A percentile compares a stretch with the other conserved stretches of the same genome.
These are phyloP conservation scores for Nephelium lappaceum DNA, from an alignment of 345 rosid genomes.

Conservation along the genomic window DNA sequence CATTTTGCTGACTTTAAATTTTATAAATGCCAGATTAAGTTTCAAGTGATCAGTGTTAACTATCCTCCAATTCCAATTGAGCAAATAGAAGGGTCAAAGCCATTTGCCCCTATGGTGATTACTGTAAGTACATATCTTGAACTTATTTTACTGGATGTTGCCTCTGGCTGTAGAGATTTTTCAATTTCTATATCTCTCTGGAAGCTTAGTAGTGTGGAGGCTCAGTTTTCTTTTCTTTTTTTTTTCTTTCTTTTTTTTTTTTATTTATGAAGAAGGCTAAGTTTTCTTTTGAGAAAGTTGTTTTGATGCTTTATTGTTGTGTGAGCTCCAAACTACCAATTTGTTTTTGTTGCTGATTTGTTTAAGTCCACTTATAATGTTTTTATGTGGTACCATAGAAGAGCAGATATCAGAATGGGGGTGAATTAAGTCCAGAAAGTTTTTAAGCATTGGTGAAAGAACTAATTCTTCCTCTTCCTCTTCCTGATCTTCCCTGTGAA, in stretches of 20 bases:
- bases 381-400: not conserved
- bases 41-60: slow-evolving; percentile 58
- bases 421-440: not conserved
- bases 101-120: slow-evolving; percentile 90
- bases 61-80: slow-evolving; percentile 74
- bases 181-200: not conserved
- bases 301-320: not conserved
- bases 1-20: slow-evolving; percentile 19
- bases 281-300: too few relatives aligned
- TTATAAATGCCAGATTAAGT: slow-evolving; percentile 58
- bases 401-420: not conserved
- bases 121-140: slow-evolving; percentile 53
- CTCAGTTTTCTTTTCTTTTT: too few relatives aligned
- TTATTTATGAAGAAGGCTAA: too few relatives aligned
- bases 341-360: not conserved
- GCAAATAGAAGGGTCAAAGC: slow-evolving; percentile 57
- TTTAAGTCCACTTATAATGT: not conserved
- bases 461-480: too few relatives aligned
- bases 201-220: not conserved
- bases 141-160: not conserved
- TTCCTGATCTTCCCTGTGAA: too few relatives aligned
- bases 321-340: not conserved
- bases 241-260: too few relatives aligned
- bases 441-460: not conserved
- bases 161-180: not conserved